Base-by-base conservation (phyloP, 345 rosid genomes). In the Populus euphratica region DNA sequence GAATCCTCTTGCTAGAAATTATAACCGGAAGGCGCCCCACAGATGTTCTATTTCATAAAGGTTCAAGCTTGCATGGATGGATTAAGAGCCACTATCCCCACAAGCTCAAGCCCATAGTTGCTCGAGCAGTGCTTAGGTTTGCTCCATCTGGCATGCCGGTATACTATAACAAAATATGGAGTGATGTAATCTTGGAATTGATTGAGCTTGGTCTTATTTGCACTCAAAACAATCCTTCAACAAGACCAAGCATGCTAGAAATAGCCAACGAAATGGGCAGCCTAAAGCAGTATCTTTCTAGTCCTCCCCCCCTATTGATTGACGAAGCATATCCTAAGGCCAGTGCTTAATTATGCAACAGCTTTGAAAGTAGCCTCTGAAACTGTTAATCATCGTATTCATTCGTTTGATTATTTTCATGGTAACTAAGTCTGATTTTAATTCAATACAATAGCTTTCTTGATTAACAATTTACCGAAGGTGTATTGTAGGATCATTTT, bases 231-330 rank as follows among this genome's bases (percentile, higher is more conserved):
- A 88, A 83, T 76, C 97, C 98, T 72, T 82, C 91, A 66, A 86
- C 88, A 56, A 89, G 99, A 81, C 99, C 99, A 66, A 88, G 67
- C 82, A 96, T 93, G 99, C 75, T 88, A 8, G 94, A 96, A 78
- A 88, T 96, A 1, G 89, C 96, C 23, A 76, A 79, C 29, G 98
- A 93, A 81, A 90, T 96, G 87, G 92, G 90, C 36, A 77, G 85
- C 74, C 86, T 93, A 63, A 96, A 89, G 88, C 92, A 92, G 17
- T 89, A 80, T 80, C 84, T 96, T 21, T 86, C 90, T 35, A 73
- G 70, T 73, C 86, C 86, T 74, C 71, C 88, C 73, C 84, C 86
- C 4, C 78, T 73, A 39, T 70, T 72, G 76, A 66, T 56, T 21
- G 78, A 78, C 78, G 83, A 81, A 77, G 72, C 80, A 69, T 77